phyloP scores from a whole-genome alignment of 768 basidiomycete genomes.

The Naganishia randhawae region DNA sequence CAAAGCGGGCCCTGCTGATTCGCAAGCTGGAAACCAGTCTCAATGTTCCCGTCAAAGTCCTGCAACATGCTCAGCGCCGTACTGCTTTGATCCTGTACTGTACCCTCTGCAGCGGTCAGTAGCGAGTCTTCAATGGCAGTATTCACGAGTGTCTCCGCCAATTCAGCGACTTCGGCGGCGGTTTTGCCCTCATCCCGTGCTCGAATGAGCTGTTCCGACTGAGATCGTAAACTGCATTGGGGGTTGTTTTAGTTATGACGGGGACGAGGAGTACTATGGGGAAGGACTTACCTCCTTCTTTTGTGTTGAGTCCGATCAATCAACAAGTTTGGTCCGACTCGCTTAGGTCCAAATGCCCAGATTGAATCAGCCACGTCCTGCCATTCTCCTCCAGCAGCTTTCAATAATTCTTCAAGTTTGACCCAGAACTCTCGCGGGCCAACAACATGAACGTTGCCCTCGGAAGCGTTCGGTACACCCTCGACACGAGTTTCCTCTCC shows the following conservation, averaged over 20 bases:
- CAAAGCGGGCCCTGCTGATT: slow-evolving; percentile 92
- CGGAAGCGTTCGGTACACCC: slow-evolving; percentile 23
- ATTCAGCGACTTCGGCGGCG: slow-evolving; percentile 42
- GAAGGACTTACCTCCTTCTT: slow-evolving; percentile 45
- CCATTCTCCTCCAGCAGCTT: slow-evolving; percentile 75
- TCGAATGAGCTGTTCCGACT: slow-evolving; percentile 32
- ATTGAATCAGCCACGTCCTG: slow-evolving; percentile 63
- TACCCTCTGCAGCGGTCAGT: slow-evolving; percentile 21
- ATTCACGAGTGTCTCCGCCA: slow-evolving; percentile 36
- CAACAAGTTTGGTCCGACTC: slow-evolving; percentile 78
- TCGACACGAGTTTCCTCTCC: slow-evolving; percentile 35
- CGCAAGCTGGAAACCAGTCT: slow-evolving; percentile 92
- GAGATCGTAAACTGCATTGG: slow-evolving; percentile 6
- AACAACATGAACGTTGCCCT: slow-evolving; percentile 30
- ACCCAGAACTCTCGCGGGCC: slow-evolving; percentile 74
- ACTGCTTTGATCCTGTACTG: slow-evolving; percentile 29
- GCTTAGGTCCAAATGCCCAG: slow-evolving; percentile 89
- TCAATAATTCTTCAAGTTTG: slow-evolving; percentile 62
- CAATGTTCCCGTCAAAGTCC: slow-evolving; percentile 77
- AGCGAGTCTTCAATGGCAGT: slow-evolving; percentile 11
- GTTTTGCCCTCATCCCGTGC: slow-evolving; percentile 45
- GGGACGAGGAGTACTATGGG: no score
- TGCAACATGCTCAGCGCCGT: slow-evolving; percentile 38
- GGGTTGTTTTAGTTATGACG: not conserved
- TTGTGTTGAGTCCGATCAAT: slow-evolving; percentile 59